Conservation (phyloP, 345 rosid species). For the Microcos paniculata region DNA sequence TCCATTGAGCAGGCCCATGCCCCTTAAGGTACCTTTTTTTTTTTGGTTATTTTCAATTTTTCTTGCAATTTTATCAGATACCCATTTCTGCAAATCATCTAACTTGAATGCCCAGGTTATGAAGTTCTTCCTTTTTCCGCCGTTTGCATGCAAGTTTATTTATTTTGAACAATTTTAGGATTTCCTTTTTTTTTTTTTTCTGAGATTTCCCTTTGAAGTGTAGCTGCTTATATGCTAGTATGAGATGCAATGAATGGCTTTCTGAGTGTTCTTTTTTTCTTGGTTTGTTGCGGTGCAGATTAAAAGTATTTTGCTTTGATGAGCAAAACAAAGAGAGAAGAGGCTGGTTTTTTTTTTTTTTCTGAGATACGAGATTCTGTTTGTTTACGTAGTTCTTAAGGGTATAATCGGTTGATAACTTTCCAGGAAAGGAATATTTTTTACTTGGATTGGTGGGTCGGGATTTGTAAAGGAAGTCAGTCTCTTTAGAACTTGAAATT, state of each 20-base stretch:
- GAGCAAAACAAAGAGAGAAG: neutral
- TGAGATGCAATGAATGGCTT: neutral
- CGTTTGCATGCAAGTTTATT: neutral
- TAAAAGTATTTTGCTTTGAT: neutral
- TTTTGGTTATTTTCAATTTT: neutral
- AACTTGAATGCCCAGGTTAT: slow-evolving; percentile 23
- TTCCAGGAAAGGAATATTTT: neutral
- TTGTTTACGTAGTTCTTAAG: neutral
- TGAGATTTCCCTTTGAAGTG: neutral
- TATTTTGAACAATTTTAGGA: neutral
- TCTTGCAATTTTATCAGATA: slow-evolving; percentile 16
- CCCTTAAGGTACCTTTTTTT: slow-evolving; percentile 22
- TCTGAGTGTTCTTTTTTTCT: slow-evolving; percentile 9
- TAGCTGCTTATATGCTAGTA: slow-evolving; percentile 3
- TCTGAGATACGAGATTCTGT: neutral
- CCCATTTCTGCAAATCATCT: slow-evolving; percentile 23
- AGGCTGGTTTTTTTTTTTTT: neutral
- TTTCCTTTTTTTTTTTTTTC: neutral
- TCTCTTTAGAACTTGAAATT: neutral
- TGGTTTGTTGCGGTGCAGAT: slow-evolving; percentile 20
- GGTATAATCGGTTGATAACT: neutral
- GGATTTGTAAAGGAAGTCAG: neutral
- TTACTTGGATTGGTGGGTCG: slow-evolving; percentile 2
- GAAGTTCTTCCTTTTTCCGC: neutral
- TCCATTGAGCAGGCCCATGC: neutral